These are phyloP conservation scores for Saccharomycopsis vini DNA, from an alignment of 805 yeast genomes.

Conservation along the genomic window DNA sequence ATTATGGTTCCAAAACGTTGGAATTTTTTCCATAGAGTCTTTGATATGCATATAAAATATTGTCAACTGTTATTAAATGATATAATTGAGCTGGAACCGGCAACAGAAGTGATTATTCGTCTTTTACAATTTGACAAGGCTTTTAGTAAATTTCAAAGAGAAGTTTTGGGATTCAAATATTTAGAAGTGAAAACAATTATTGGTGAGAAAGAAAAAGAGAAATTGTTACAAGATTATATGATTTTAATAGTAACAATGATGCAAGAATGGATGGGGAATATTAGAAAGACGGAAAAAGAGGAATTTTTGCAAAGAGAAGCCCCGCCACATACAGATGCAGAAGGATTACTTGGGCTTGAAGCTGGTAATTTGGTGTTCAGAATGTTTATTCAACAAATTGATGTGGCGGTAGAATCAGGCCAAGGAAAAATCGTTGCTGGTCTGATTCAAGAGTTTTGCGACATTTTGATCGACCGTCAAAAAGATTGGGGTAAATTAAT, in stretches of 20 bases:
- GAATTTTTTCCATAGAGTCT: slow-evolving; percentile 57
- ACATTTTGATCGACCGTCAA: slow-evolving; percentile 52
- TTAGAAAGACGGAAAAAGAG: slow-evolving; percentile 55
- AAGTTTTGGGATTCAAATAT: slow-evolving; percentile 41
- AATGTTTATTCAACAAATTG: slow-evolving; percentile 83
- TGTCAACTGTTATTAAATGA: slow-evolving; percentile 55
- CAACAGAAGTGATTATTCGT: slow-evolving; percentile 63
- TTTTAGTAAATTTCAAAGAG: slow-evolving; percentile 46
- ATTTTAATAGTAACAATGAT: slow-evolving; percentile 62
- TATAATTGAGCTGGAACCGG: slow-evolving; percentile 63
- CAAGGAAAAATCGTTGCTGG: slow-evolving; percentile 74
- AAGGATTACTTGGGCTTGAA: slow-evolving; percentile 56
- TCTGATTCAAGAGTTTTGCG: slow-evolving; percentile 64
- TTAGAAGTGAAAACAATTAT: slow-evolving; percentile 43
- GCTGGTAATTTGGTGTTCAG: slow-evolving; percentile 73
- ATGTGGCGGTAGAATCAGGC: slow-evolving; percentile 77
- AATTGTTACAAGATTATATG: slow-evolving; percentile 70
- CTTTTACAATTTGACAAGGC: slow-evolving; percentile 72
- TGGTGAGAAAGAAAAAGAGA: slow-evolving; percentile 64
- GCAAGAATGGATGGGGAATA: slow-evolving; percentile 74
- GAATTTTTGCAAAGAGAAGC: slow-evolving; percentile 54
- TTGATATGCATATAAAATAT: slow-evolving; percentile 57
- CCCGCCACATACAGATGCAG: slow-evolving; percentile 70
- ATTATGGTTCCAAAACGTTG: slow-evolving; percentile 64
- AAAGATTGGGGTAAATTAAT: slow-evolving; percentile 50